phyloP scores from a whole-genome alignment of 352 stramenopile species.

The Phytophthora sojae region DNA sequence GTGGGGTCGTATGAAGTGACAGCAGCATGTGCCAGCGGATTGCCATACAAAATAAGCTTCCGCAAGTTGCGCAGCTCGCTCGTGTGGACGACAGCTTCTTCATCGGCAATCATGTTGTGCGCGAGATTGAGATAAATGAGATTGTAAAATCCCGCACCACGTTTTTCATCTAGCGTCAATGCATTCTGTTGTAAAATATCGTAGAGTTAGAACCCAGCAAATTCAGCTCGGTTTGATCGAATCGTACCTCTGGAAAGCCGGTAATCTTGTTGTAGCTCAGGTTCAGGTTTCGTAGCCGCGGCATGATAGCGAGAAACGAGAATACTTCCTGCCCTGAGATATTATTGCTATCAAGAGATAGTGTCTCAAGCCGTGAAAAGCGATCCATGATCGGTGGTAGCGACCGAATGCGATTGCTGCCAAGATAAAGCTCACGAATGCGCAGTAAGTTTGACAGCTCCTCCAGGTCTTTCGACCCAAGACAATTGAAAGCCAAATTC shows the following conservation, averaged over 20 bases:
- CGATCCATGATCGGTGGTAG: conserved; percentile 81
- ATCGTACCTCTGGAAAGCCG: conserved; percentile 66
- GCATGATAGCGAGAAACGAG: conserved; percentile 69
- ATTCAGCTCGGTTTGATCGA: neutral
- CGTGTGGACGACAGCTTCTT: conserved; percentile 55
- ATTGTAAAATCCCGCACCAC: conserved; percentile 65
- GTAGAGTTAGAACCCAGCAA: neutral
- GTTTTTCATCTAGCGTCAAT: conserved; percentile 65
- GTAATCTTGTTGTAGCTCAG: conserved; percentile 85
- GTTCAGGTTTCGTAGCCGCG: conserved; percentile 76
- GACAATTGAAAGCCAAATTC: conserved; percentile 85
- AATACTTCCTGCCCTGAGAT: conserved; percentile 76
- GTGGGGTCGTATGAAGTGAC: conserved; percentile 70
- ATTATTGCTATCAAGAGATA: conserved; percentile 84
- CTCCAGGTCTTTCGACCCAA: conserved; percentile 65
- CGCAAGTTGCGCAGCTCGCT: conserved; percentile 63
- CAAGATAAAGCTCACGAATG: conserved; percentile 81
- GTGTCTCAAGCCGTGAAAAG: conserved; percentile 76
- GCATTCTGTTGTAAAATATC: conserved; percentile 40
- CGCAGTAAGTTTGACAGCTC: conserved; percentile 76
- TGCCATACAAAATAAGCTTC: conserved; percentile 81
- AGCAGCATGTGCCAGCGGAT: conserved; percentile 67
- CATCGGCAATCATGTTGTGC: conserved; percentile 69
- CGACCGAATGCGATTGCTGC: conserved; percentile 74
- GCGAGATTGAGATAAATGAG: conserved; percentile 81